These are phyloP conservation scores for Eimeria falciformis DNA, from an alignment of 169 alveolate species.

Conservation along the genomic window DNA sequence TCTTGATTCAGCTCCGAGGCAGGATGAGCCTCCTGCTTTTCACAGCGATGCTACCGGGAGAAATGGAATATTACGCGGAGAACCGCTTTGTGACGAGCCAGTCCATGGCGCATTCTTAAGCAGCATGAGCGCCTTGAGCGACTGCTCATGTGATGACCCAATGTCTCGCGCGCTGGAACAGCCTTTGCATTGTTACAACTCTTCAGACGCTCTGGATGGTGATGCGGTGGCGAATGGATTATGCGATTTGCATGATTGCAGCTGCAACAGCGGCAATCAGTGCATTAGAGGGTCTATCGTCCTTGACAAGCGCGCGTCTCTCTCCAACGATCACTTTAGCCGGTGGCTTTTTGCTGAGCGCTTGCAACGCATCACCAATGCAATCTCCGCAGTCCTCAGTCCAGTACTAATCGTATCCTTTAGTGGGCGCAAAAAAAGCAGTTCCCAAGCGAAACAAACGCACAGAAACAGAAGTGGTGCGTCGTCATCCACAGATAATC, in stretches of 20 bases:
- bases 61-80: slow-evolving; percentile 9
- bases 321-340: slow-evolving; percentile 49
- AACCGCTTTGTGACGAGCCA: slow-evolving; percentile 51
- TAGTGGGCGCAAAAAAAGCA: slow-evolving; percentile 35
- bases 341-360: slow-evolving; percentile 65
- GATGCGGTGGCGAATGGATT: not conserved
- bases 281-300: slow-evolving; percentile 34
- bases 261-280: slow-evolving; percentile 37
- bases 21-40: not conserved
- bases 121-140: slow-evolving; percentile 59
- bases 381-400: slow-evolving; percentile 40
- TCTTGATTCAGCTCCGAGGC: not conserved
- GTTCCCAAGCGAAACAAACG: slow-evolving; percentile 19
- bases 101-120: slow-evolving; percentile 35
- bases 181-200: slow-evolving; percentile 32
- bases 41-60: slow-evolving; percentile 4
- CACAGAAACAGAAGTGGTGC: slow-evolving; percentile 54
- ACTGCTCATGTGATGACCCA: slow-evolving; percentile 27
- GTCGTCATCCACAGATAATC: slow-evolving; percentile 31
- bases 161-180: slow-evolving; percentile 29
- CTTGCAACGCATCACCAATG: slow-evolving; percentile 68
- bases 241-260: not conserved
- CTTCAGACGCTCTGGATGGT: slow-evolving; percentile 37
- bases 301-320: slow-evolving; percentile 38
- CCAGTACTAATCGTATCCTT: slow-evolving; percentile 52